phyloP scores from a whole-genome alignment of 2,329 filamentous ascomycete genomes.

The Xylariaceae sp. region DNA sequence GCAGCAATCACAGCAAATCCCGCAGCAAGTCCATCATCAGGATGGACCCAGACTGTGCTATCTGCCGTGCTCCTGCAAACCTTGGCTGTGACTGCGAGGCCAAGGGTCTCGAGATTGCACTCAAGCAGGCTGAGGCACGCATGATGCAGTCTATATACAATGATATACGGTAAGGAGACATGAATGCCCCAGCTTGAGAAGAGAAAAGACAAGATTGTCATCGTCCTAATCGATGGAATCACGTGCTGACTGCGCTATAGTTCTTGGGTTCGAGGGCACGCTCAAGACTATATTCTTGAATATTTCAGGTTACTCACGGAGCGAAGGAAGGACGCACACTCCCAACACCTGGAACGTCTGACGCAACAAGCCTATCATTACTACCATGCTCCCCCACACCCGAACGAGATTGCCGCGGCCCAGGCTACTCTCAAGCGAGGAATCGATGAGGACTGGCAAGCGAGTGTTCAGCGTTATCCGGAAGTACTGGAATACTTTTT shows the following conservation, averaged over 20 bases:
- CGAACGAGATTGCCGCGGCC: constrained; percentile 59
- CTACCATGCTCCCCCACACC: constrained; percentile 55
- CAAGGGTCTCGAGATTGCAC: constrained; percentile 58
- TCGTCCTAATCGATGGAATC: too few species aligned
- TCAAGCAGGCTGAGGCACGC: constrained; percentile 58
- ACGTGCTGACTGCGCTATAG: constrained; percentile 34
- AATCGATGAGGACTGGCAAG: constrained; percentile 75
- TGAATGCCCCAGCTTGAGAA: not conserved
- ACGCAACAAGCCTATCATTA: constrained; percentile 52
- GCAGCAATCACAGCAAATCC: constrained; percentile 24
- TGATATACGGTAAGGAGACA: constrained; percentile 54
- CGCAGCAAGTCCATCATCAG: constrained; percentile 48
- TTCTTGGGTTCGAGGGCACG: constrained; percentile 60
- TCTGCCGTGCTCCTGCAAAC: constrained; percentile 57
- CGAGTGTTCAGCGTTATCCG: constrained; percentile 70
- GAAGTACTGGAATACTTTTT: constrained; percentile 82
- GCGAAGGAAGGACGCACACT: constrained; percentile 55
- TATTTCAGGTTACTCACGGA: constrained; percentile 61
- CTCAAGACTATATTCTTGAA: constrained; percentile 64
- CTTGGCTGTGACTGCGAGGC: constrained; percentile 62
- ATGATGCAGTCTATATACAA: constrained; percentile 61
- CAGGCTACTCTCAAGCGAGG: constrained; percentile 65
- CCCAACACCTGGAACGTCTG: constrained; percentile 51
- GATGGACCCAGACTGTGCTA: constrained; percentile 68
- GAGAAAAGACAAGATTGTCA: too few species aligned